Percentiles rank a stretch among this genome's conserved stretches.
Conservation (phyloP, 495 filamentous ascomycete genomes). For the Aspergillus carlsbadensis region DNA sequence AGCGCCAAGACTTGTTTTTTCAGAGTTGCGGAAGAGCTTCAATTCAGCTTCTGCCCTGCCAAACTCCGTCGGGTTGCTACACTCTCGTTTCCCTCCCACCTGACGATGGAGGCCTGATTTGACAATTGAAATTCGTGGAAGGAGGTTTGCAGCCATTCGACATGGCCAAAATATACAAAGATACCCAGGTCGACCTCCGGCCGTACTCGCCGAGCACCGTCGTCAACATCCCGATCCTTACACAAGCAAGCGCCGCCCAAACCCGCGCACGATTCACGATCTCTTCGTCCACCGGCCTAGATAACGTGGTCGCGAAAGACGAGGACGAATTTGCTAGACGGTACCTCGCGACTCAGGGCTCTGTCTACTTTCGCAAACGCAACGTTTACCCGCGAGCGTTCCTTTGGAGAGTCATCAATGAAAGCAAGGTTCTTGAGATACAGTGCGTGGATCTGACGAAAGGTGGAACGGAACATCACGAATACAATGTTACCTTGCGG, state of each 20-base stretch:
- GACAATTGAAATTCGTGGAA: slow-evolving; percentile 23
- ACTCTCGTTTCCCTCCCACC: slow-evolving; percentile 20
- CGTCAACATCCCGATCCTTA: slow-evolving; percentile 72
- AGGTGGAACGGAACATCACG: slow-evolving; percentile 57
- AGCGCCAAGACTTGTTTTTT: slow-evolving; percentile 50
- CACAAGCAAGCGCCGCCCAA: slow-evolving; percentile 40
- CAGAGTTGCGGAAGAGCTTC: slow-evolving; percentile 33
- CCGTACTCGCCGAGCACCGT: slow-evolving; percentile 65
- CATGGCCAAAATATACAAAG: slow-evolving; percentile 70
- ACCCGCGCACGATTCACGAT: slow-evolving; percentile 47
- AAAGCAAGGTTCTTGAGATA: slow-evolving; percentile 76
- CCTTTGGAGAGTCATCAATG: slow-evolving; percentile 85
- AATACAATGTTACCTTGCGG: slow-evolving; percentile 69
- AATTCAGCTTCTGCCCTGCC: slow-evolving; percentile 42
- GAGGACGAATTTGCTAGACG: slow-evolving; percentile 70
- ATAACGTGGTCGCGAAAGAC: slow-evolving; percentile 54
- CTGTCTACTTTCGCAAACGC: slow-evolving; percentile 78
- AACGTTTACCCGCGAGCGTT: slow-evolving; percentile 76
- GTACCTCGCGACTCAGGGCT: slow-evolving; percentile 74
- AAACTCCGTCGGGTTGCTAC: slow-evolving; percentile 15
- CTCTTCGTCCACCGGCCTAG: slow-evolving; percentile 36
- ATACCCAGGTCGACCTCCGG: slow-evolving; percentile 80
- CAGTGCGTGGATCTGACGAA: slow-evolving; percentile 80
- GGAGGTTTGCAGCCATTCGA: slow-evolving; percentile 26
- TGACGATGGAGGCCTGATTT: slow-evolving; percentile 42